A percentile compares a stretch with the other conserved stretches of the same genome.
Conservation (phyloP, 345 rosid species). For the Populus pruinosa region DNA sequence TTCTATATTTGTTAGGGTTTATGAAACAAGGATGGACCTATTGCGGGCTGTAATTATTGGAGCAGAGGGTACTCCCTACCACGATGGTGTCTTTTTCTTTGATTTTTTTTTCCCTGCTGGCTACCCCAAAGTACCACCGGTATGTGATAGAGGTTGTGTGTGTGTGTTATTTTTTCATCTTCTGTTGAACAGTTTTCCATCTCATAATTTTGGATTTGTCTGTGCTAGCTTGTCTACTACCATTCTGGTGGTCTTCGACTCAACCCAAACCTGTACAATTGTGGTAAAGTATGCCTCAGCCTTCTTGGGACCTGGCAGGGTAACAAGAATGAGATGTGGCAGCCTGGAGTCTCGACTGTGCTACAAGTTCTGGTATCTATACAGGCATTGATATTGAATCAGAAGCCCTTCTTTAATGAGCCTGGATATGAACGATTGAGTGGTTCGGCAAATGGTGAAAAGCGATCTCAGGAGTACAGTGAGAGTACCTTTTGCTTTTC, state of each 20-base stretch:
- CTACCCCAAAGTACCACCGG: conserved; percentile 80
- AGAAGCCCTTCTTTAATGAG: conserved; percentile 83
- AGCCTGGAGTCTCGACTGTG: conserved; percentile 68
- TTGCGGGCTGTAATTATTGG: conserved; percentile 90
- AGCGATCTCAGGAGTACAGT: conserved; percentile 48
- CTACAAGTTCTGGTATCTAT: conserved; percentile 92
- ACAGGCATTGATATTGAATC: conserved; percentile 84
- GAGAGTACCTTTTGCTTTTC: conserved; percentile 61
- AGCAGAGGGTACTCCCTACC: conserved; percentile 94
- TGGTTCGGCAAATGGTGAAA: conserved; percentile 54
- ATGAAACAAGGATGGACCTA: conserved; percentile 90
- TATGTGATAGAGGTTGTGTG: conserved; percentile 29
- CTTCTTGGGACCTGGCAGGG: conserved; percentile 94
- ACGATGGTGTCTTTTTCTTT: conserved; percentile 89
- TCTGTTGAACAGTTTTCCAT: conserved; percentile 4
- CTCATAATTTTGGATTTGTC: conserved; percentile 15
- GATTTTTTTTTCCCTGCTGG: conserved; percentile 73
- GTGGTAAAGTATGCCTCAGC: conserved; percentile 91
- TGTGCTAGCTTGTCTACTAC: conserved; percentile 61
- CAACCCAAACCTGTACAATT: conserved; percentile 70
- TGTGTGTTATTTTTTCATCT: background rate
- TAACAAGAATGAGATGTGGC: conserved; percentile 72
- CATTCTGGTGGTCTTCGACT: conserved; percentile 81
- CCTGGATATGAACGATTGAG: conserved; percentile 54
- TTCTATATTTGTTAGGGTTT: conserved; percentile 79